Evolutionary conservation across 2,329 filamentous ascomycete genomes (phyloP).

Genomic region (Hymenoscyphus salicellus): DNA sequence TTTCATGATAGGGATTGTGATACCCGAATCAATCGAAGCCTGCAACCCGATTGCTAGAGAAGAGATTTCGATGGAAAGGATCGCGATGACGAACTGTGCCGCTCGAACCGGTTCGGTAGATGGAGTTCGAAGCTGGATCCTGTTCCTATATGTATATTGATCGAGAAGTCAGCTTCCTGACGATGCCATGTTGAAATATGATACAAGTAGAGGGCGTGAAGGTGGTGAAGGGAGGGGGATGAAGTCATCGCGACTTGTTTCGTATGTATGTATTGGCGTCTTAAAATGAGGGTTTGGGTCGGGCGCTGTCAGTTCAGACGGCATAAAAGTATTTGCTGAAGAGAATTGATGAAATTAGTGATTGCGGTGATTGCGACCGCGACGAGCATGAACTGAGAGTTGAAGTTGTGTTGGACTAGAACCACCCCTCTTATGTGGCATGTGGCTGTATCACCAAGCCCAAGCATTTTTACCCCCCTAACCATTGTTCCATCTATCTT

Average conservation of each 20-base stretch:
- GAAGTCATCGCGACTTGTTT: neutral
- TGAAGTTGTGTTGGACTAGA: no score
- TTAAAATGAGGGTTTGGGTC: neutral
- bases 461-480: no score
- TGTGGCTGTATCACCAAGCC: no score
- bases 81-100: no score
- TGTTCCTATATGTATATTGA: neutral
- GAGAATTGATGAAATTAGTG: neutral
- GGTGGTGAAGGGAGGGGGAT: neutral
- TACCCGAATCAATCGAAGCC: no score
- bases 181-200: neutral
- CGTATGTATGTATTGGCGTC: neutral
- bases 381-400: no score
- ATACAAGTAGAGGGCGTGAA: neutral
- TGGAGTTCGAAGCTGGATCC: neutral
- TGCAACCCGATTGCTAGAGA: no score
- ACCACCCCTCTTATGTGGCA: no score
- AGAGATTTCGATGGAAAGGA: no score
- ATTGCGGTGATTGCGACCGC: no score
- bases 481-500: no score
- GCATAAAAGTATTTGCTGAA: neutral
- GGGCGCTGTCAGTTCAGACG: neutral
- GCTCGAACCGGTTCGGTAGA: neutral
- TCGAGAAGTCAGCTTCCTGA: neutral
- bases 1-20: no score